Evolutionary conservation across 2,329 filamentous ascomycete genomes (phyloP).

Genomic region (Parafenestella ontariensis): DNA sequence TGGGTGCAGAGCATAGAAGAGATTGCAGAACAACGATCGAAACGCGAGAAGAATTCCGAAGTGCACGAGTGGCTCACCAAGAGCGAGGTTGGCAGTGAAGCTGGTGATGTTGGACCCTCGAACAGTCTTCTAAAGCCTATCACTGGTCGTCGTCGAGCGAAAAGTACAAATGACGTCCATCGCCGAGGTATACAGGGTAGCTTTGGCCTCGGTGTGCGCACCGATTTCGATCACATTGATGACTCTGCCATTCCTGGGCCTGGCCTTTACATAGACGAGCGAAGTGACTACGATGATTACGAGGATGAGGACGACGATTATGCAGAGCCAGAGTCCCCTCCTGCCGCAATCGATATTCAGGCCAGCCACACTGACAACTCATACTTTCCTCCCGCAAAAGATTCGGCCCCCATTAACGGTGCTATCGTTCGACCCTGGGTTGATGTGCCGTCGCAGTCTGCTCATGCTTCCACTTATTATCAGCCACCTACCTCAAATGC

Average conservation of each 20-base stretch:
- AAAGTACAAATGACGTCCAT: slow-evolving; percentile 52
- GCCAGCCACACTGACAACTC: slow-evolving; percentile 35
- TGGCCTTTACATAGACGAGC: slow-evolving; percentile 52
- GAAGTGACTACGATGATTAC: slow-evolving; percentile 47
- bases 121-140: slow-evolving; percentile 37
- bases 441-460: slow-evolving; percentile 51
- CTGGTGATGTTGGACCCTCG: slow-evolving; percentile 47
- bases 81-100: slow-evolving; percentile 56
- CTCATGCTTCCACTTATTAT: slow-evolving; percentile 43
- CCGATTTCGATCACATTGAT: slow-evolving; percentile 40
- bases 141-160: slow-evolving; percentile 54
- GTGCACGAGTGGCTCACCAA: slow-evolving; percentile 61
- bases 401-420: slow-evolving; percentile 25
- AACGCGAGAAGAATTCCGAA: slow-evolving; percentile 60
- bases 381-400: slow-evolving; percentile 38
- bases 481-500: slow-evolving; percentile 63
- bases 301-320: slow-evolving; percentile 45
- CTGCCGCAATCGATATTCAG: slow-evolving; percentile 41
- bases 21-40: slow-evolving; percentile 54
- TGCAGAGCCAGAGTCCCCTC: slow-evolving; percentile 43
- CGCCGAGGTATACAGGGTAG: slow-evolving; percentile 26
- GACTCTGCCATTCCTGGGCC: slow-evolving; percentile 59
- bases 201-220: slow-evolving; percentile 43
- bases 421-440: slow-evolving; percentile 56
- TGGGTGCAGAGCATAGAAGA: slow-evolving; percentile 60